Evolutionary conservation across 2,329 filamentous ascomycete species (phyloP).

Genomic region (Fusarium drepaniforme): DNA sequence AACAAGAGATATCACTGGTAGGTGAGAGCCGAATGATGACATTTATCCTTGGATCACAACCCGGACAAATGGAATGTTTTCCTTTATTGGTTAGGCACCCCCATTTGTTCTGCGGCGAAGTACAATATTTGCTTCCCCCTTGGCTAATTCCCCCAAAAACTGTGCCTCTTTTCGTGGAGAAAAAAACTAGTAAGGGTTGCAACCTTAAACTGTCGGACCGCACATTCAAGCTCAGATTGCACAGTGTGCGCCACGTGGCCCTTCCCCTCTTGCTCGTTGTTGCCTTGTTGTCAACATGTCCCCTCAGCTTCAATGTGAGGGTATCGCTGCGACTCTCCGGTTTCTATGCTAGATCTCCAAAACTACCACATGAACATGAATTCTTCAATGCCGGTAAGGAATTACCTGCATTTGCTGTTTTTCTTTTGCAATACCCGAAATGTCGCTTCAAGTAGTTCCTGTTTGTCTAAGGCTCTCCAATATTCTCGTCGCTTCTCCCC

Average conservation of each 20-base stretch:
- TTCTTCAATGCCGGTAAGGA: background rate
- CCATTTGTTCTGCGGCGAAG: background rate
- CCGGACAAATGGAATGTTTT: constrained; percentile 1
- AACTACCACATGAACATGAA: background rate
- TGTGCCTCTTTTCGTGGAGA: background rate
- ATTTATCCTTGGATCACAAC: background rate
- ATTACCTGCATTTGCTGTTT: too few relatives aligned
- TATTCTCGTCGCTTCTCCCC: background rate
- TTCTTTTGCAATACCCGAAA: background rate
- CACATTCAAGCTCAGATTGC: background rate
- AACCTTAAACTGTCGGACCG: background rate
- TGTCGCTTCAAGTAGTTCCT: background rate
- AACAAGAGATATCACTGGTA: background rate
- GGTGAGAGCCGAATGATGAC: constrained; percentile 1
- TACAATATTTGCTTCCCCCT: background rate
- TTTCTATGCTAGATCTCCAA: background rate
- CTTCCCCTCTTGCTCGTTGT: background rate
- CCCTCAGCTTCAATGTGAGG: background rate
- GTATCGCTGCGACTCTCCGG: background rate
- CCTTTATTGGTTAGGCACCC: background rate
- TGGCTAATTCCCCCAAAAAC: background rate
- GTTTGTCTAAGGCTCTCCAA: background rate
- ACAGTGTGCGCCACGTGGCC: background rate
- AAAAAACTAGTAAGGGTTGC: background rate
- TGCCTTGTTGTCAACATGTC: background rate